These are phyloP conservation scores for Xylaria sp. DNA, from an alignment of 2,329 filamentous ascomycete species.

Conservation along the genomic window DNA sequence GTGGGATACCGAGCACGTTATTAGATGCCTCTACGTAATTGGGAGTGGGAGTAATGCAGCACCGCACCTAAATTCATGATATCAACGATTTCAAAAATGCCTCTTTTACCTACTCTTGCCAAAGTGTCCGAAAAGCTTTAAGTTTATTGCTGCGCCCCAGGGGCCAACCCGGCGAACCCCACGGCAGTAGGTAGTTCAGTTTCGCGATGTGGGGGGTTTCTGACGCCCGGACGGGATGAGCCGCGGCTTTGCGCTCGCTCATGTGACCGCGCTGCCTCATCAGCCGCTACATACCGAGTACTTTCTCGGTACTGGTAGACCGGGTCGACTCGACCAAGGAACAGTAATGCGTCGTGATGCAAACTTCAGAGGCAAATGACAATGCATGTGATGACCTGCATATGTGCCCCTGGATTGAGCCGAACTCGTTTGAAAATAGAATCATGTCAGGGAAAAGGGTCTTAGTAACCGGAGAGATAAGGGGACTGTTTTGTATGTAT, in stretches of 20 bases:
- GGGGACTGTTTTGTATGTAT: not conserved
- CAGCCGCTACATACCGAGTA: conserved; percentile 11
- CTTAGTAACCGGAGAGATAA: not conserved
- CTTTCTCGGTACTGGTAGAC: not conserved
- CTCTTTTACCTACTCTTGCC: conserved; percentile 26
- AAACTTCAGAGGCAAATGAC: not conserved
- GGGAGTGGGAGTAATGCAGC: not conserved
- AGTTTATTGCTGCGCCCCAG: not conserved
- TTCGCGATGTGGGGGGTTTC: conserved; percentile 18
- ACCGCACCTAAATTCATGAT: conserved; percentile 1
- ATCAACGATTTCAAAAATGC: not conserved
- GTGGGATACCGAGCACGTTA: conserved; percentile 24
- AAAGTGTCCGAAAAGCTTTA: conserved; percentile 10
- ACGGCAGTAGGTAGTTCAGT: not conserved
- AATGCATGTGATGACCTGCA: conserved; percentile 28
- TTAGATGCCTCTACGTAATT: conserved; percentile 13
- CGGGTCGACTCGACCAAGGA: not conserved
- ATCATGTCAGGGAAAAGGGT: conserved; percentile 14
- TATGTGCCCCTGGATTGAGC: conserved; percentile 2
- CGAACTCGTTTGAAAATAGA: not conserved
- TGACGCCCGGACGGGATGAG: conserved; percentile 25
- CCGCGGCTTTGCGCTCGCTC: conserved; percentile 27
- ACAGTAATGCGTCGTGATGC: not conserved
- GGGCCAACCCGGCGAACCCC: conserved; percentile 7
- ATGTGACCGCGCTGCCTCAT: conserved; percentile 25